Evolutionary conservation across 768 basidiomycete genomes (phyloP).

Genomic region (Russula ochroleuca): DNA sequence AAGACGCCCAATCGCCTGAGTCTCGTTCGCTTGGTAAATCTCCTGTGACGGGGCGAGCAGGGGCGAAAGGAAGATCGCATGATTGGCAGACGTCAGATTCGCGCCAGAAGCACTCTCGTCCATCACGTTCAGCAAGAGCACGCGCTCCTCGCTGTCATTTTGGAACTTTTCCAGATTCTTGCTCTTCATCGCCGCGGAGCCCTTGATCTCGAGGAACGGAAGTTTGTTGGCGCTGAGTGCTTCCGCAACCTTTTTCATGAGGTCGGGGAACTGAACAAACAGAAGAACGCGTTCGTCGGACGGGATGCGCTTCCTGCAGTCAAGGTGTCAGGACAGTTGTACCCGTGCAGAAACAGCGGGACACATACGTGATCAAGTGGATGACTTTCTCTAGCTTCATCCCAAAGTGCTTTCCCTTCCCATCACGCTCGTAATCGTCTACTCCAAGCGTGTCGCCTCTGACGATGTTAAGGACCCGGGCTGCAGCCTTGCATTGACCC

Average conservation of each 20-base stretch:
- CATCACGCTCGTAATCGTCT: conserved; percentile 71
- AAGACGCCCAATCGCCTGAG: conserved; percentile 79
- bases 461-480: conserved; percentile 78
- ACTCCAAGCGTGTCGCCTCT: conserved; percentile 72
- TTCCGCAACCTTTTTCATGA: conserved; percentile 87
- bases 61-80: conserved; percentile 92
- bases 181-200: conserved; percentile 70
- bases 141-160: conserved; percentile 67
- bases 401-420: conserved; percentile 71
- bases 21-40: conserved; percentile 79
- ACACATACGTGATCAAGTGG: conserved; percentile 62
- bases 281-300: conserved; percentile 80
- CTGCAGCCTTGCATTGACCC: conserved; percentile 72
- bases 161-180: conserved; percentile 86
- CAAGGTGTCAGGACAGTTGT: not conserved
- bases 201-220: conserved; percentile 75
- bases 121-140: conserved; percentile 86
- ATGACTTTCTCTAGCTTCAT: conserved; percentile 78
- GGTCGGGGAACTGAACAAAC: conserved; percentile 94
- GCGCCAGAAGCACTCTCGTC: conserved; percentile 94
- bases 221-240: conserved; percentile 71
- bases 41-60: conserved; percentile 77
- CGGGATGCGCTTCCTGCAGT: conserved; percentile 56
- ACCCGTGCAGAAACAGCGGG: conserved; percentile 25
- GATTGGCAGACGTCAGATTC: conserved; percentile 90